Conservation (phyloP, 2,329 filamentous ascomycete species). For the Colletotrichum sp. region DNA sequence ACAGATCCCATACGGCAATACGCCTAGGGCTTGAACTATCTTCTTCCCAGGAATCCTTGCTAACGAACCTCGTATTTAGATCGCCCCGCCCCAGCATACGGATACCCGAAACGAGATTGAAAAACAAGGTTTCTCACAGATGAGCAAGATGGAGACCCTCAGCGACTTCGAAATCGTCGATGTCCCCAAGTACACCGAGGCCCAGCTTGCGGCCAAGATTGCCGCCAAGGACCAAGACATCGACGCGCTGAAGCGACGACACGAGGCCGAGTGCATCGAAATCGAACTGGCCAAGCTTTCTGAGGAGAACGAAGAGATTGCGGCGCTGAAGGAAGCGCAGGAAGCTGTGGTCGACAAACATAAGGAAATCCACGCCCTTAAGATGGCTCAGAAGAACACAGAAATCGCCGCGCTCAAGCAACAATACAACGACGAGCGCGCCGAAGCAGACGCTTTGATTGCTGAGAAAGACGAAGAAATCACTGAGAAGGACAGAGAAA, state of each 20-base stretch:
- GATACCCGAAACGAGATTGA: not conserved
- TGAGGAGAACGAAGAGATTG: not conserved
- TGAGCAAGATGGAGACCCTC: not conserved
- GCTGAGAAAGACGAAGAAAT: not conserved
- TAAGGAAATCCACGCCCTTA: not conserved
- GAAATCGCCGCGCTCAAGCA: not conserved
- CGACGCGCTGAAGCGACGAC: not conserved
- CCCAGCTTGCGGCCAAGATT: not conserved
- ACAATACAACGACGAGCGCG: not conserved
- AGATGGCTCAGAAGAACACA: not conserved
- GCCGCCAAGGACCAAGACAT: not conserved
- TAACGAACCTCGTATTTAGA: not conserved
- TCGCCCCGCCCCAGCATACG: not conserved
- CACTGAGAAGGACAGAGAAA: not conserved
- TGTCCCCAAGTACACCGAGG: not conserved
- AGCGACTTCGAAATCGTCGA: not conserved
- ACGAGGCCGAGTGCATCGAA: not conserved
- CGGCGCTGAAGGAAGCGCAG: not conserved
- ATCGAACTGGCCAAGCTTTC: not conserved
- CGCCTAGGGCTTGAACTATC: not conserved
- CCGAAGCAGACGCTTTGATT: not conserved
- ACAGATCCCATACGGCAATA: not conserved
- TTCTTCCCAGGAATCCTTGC: not conserved
- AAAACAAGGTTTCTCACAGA: not conserved
- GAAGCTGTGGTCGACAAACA: not conserved